phyloP scores from a whole-genome alignment of 495 filamentous ascomycete species.

The Lophiotrema nucula region DNA sequence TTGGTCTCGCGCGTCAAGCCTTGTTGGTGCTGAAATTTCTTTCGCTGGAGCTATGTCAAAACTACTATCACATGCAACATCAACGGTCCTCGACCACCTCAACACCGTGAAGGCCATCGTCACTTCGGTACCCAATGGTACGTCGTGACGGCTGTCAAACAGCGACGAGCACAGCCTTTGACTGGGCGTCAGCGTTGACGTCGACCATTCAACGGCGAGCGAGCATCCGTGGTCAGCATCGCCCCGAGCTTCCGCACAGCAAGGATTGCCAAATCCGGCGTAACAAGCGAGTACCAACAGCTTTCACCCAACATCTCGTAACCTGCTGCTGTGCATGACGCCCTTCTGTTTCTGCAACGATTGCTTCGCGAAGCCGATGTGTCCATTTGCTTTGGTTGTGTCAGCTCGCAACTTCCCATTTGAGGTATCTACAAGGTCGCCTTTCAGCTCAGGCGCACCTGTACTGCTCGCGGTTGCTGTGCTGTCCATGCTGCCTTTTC shows the following conservation, averaged over 20 bases:
- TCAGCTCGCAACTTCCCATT: slow-evolving; percentile 4
- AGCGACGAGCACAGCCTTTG: no score
- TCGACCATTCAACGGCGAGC: neutral
- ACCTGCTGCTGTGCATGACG: slow-evolving; percentile 14
- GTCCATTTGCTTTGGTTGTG: slow-evolving; percentile 5
- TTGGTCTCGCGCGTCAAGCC: no score
- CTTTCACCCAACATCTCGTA: slow-evolving; percentile 27
- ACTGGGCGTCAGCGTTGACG: neutral
- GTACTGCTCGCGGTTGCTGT: slow-evolving; percentile 22
- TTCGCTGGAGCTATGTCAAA: no score
- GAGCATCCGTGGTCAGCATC: neutral
- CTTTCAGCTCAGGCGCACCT: slow-evolving; percentile 1
- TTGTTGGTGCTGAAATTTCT: no score
- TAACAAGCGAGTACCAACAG: no score
- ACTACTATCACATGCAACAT: no score
- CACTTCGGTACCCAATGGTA: no score
- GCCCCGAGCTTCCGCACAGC: no score
- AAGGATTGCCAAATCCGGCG: no score
- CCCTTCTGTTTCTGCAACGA: slow-evolving; percentile 20
- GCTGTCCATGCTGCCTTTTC: slow-evolving; percentile 31
- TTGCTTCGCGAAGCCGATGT: neutral
- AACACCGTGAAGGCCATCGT: no score
- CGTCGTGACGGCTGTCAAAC: no score
- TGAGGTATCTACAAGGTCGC: neutral
- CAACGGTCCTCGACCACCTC: no score